phyloP scores from a whole-genome alignment of 176 grass and related monocot species.

The Zizania latifolia region DNA sequence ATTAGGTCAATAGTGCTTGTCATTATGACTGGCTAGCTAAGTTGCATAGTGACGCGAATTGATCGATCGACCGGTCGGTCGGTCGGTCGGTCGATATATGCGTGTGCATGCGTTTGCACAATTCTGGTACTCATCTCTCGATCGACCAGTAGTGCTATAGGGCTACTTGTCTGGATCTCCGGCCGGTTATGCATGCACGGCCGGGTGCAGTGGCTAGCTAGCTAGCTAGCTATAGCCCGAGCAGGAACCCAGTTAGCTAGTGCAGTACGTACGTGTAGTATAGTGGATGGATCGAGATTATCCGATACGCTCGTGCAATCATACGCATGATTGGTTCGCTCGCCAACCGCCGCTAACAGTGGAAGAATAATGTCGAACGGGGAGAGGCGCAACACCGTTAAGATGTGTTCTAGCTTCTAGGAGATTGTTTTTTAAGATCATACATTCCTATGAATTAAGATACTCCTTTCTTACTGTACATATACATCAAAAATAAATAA shows the following conservation, averaged over 20 bases:
- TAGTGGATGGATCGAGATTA: too few species aligned
- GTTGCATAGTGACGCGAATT: slow-evolving; percentile 1
- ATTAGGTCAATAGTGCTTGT: slow-evolving; percentile 10
- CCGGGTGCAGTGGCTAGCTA: too few species aligned
- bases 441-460: too few species aligned
- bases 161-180: too few species aligned
- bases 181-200: too few species aligned
- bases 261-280: too few species aligned
- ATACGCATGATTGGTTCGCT: background rate
- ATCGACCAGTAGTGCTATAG: too few species aligned
- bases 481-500: too few species aligned
- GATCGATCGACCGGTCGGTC: background rate
- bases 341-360: background rate
- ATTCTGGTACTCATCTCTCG: background rate
- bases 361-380: background rate
- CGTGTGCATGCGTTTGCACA: background rate
- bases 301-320: background rate
- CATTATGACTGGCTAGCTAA: slow-evolving; percentile 5
- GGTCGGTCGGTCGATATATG: background rate
- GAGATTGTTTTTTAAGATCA: too few species aligned
- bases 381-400: background rate
- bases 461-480: too few species aligned
- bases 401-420: background rate
- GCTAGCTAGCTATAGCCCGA: too few species aligned
- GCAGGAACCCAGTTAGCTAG: too few species aligned